phyloP scores from a whole-genome alignment of 2,329 filamentous ascomycete species.

The Colletotrichum tropicale region DNA sequence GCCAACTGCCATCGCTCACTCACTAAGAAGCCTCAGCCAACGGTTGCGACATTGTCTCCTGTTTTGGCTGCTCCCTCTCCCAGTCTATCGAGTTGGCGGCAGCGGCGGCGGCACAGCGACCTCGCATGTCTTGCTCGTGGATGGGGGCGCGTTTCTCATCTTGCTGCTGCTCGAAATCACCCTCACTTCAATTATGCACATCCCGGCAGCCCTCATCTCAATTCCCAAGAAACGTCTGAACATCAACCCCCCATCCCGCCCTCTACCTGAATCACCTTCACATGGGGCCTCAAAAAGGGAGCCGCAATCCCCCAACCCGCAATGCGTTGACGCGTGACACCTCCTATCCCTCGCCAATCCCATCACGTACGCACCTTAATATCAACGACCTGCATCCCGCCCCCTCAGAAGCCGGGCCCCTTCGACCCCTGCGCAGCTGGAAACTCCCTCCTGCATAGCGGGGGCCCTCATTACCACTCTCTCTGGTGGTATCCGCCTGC shows the following conservation, averaged over 20 bases:
- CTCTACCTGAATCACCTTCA: not conserved
- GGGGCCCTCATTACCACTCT: not conserved
- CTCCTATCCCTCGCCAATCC: not conserved
- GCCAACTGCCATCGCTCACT: not conserved
- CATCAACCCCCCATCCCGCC: not conserved
- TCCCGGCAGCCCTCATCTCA: not conserved
- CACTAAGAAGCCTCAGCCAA: not conserved
- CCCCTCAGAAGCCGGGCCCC: not conserved
- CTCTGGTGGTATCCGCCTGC: not conserved
- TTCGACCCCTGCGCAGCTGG: conserved; percentile 11
- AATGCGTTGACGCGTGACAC: not conserved
- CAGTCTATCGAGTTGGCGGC: not conserved
- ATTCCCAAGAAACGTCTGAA: not conserved
- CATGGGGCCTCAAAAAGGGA: not conserved
- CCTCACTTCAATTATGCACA: not conserved
- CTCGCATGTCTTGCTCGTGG: not conserved
- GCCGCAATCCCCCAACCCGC: not conserved
- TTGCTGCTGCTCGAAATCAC: not conserved
- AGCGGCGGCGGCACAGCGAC: not conserved
- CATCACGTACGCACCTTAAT: conserved; percentile 5
- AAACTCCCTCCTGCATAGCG: not conserved
- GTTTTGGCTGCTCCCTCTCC: not conserved
- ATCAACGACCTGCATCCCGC: conserved; percentile 8
- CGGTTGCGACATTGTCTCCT: not conserved
- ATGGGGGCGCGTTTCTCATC: not conserved